phyloP scores from a whole-genome alignment of 2,329 filamentous ascomycete species.

The Fusarium secorum region DNA sequence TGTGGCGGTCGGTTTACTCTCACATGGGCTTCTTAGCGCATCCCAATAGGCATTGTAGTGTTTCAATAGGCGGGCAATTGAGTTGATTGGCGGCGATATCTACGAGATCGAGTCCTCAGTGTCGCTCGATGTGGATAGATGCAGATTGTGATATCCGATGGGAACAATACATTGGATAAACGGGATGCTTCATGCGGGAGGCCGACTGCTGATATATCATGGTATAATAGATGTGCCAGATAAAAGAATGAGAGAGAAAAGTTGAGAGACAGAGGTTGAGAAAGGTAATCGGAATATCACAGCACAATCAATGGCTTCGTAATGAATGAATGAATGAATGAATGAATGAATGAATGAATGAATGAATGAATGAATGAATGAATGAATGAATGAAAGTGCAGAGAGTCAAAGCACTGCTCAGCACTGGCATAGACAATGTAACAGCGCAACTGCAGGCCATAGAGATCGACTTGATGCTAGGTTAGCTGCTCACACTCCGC shows the following conservation, averaged over 20 bases:
- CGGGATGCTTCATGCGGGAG: slow-evolving; percentile 22
- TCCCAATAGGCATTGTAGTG: neutral
- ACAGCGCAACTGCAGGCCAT: neutral
- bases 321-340: too few species aligned
- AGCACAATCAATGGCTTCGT: neutral
- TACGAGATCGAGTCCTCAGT: neutral
- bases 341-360: too few species aligned
- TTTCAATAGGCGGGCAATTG: neutral
- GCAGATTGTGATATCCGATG: neutral
- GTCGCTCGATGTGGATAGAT: neutral
- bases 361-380: too few species aligned
- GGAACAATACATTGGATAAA: neutral
- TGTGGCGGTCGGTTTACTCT: neutral
- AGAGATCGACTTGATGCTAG: too few species aligned
- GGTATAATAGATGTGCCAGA: neutral
- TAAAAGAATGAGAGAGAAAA: neutral
- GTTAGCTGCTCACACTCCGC: neutral
- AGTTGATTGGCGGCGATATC: neutral
- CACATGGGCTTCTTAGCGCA: neutral
- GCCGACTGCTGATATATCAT: slow-evolving; percentile 1
- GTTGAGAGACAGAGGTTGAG: neutral
- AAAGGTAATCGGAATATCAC: neutral
- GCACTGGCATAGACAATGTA: neutral
- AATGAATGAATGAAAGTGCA: neutral
- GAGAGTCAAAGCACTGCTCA: neutral